Base-by-base conservation (phyloP, 371 early-diverging fungal species). In the Mortierella sp. region DNA sequence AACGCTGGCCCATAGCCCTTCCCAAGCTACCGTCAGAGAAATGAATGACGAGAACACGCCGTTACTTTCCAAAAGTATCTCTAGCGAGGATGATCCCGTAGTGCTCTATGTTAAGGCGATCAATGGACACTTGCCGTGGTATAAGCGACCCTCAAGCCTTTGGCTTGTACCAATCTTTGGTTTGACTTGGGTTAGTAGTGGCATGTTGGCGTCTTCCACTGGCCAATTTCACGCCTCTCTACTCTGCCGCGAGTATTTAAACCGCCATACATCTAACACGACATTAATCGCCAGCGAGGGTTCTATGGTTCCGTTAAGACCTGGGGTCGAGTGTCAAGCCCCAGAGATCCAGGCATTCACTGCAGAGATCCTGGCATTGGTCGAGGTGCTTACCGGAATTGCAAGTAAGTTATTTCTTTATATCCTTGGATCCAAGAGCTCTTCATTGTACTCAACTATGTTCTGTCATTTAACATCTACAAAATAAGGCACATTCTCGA, bases 81-180 rank as follows among this genome's bases (percentile, higher is more conserved):
- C 64, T 20, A 45, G 5, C 5, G 58, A 59, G 20, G 22, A n/a
- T 5, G 72, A 79, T 30, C 55, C 68, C 14, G 74, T 70, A 1
- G 54, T 72, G 32, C 55, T 68, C 24, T 79, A 67, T 28, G 80
- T 71, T 57, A 63, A 75, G 24, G 49, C 64, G 30, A 51, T 79
- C 40, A 45, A 68, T 11, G 68, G 64, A 9, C 64, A 70, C 26
- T 32, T 79, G 39, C 75, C 80, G 6, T 74, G 75, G 80, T 58
- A 74, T 65, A 74, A 74, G 32, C 63, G 80, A 16, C 80, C 80
- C 0, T 60, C 67, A 1, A 72, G 43, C 0, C 45, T 74, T 3
- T 79, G 80, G 80, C 60, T 79, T 22, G 55, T 75, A 20, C 80
- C 80, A 3, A 68, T 79, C 30, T 79, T 67, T 57, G 74, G 70